Conservation (phyloP, 2,329 filamentous ascomycete genomes). For the Tolypocladium ophioglossoides region DNA sequence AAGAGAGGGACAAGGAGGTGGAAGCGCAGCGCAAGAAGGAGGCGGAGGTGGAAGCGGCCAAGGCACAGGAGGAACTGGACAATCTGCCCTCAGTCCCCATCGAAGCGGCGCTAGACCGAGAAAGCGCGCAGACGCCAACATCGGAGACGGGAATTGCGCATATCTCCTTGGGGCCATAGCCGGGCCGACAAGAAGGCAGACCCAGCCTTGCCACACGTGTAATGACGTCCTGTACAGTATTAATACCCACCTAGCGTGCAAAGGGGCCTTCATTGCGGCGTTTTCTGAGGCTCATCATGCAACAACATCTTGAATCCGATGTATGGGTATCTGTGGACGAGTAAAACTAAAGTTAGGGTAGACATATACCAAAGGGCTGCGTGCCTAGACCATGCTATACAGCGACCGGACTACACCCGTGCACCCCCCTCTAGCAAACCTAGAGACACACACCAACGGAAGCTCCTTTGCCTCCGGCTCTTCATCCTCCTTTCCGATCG, state of each 20-base stretch:
- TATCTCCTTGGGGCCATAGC: constrained; percentile 12
- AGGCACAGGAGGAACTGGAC: constrained; percentile 42
- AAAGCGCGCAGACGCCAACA: constrained; percentile 19
- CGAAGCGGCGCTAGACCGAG: constrained; percentile 22
- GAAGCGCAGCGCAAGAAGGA: constrained; percentile 33
- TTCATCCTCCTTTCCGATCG: background rate
- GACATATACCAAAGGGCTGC: too few species aligned
- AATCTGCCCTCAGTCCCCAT: constrained; percentile 31
- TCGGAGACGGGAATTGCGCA: constrained; percentile 26
- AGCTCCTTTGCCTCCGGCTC: background rate
- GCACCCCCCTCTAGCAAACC: too few species aligned
- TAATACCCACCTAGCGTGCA: background rate
- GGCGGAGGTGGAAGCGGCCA: constrained; percentile 36
- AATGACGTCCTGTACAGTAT: background rate
- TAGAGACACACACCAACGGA: background rate
- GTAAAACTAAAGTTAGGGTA: background rate
- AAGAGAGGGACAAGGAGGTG: constrained; percentile 43
- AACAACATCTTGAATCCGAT: background rate
- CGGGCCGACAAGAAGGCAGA: background rate
- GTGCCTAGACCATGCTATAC: background rate
- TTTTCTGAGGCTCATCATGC: background rate
- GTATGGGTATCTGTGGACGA: background rate
- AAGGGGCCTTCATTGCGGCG: background rate
- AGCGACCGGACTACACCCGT: background rate
- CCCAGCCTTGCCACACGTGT: background rate